These are phyloP conservation scores for Odontarrhena argentea DNA, from an alignment of 345 rosid species.

Conservation along the genomic window DNA sequence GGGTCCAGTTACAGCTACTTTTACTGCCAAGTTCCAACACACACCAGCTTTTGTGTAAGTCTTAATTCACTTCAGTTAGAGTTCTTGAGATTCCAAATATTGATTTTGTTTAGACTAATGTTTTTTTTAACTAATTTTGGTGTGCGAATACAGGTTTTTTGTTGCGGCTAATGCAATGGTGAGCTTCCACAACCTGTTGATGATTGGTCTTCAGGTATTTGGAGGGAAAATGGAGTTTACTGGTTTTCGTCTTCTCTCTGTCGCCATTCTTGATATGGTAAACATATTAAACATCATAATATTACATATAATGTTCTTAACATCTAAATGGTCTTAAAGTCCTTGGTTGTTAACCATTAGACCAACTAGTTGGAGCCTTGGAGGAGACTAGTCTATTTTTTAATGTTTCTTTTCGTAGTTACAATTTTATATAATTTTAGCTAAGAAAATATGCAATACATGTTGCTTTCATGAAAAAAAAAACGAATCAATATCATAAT, in stretches of 20 bases:
- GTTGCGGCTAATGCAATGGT: slow-evolving; percentile 77
- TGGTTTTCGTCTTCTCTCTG: slow-evolving; percentile 53
- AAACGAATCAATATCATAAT: too few species aligned
- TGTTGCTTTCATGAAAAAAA: background rate
- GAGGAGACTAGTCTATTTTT: background rate
- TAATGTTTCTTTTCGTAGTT: background rate
- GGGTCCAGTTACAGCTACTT: slow-evolving; percentile 62
- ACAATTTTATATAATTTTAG: background rate
- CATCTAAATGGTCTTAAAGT: background rate
- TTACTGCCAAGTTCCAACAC: slow-evolving; percentile 85
- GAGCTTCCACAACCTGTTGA: slow-evolving; percentile 75
- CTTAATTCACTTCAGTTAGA: background rate
- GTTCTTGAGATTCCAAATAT: background rate
- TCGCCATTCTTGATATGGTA: slow-evolving; percentile 92
- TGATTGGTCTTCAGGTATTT: slow-evolving; percentile 51
- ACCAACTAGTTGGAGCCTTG: slow-evolving; percentile 18
- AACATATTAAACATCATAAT: background rate
- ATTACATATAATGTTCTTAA: background rate
- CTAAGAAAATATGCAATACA: background rate
- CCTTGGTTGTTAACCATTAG: slow-evolving; percentile 16
- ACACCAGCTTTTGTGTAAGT: slow-evolving; percentile 94
- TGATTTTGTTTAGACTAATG: slow-evolving; percentile 1
- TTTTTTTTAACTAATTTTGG: slow-evolving; percentile 7
- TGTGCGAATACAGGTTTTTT: slow-evolving; percentile 56
- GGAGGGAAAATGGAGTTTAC: slow-evolving; percentile 52